Evolutionary conservation across 306 rosid genomes (phyloP).

Genomic region (apple (Malus domestica)): ASM211411v1 NC_041805.1:23853501-23854000

Average conservation of each 20-base stretch:
- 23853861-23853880: slow-evolving; percentile 26
- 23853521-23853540: background rate
- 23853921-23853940: slow-evolving; percentile 25
- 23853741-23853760: slow-evolving; percentile 30
- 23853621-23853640: slow-evolving; percentile 67
- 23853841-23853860: slow-evolving; percentile 1
- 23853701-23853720: slow-evolving; percentile 54
- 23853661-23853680: slow-evolving; percentile 30
- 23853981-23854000: background rate
- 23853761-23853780: slow-evolving; percentile 6
- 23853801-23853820: slow-evolving; percentile 22
- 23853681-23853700: slow-evolving; percentile 32
- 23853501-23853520: background rate
- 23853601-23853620: slow-evolving; percentile 65
- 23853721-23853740: slow-evolving; percentile 60
- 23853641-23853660: slow-evolving; percentile 50
- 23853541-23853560: slow-evolving; percentile 4
- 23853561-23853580: slow-evolving; percentile 91
- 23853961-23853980: slow-evolving; percentile 36
- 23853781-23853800: background rate
- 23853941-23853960: slow-evolving; percentile 56
- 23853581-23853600: slow-evolving; percentile 66
- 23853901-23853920: slow-evolving; percentile 8
- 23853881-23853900: background rate
- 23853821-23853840: slow-evolving; percentile 26